These are phyloP conservation scores for Colletotrichum caudatum DNA, from an alignment of 2,329 filamentous ascomycete genomes.

Conservation along the genomic window DNA sequence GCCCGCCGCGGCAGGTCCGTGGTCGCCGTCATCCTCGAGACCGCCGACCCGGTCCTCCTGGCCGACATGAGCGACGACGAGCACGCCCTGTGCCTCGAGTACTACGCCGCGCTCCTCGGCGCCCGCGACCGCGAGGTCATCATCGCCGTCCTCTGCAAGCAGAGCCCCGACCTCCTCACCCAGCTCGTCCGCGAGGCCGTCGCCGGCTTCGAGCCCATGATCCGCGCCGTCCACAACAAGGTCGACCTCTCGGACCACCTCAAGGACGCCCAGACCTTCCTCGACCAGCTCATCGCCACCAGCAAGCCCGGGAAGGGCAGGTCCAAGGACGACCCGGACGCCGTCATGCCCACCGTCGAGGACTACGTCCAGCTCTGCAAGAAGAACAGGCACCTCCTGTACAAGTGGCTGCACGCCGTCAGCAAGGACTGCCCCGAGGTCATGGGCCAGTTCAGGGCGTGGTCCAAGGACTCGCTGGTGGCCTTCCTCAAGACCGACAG, in stretches of 20 bases:
- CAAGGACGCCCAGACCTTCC: conserved; percentile 73
- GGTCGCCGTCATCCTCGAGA: conserved; percentile 72
- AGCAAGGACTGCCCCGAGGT: conserved; percentile 76
- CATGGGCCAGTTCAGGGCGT: conserved; percentile 69
- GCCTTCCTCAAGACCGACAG: conserved; percentile 61
- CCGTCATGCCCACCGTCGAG: conserved; percentile 68
- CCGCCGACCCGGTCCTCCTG: conserved; percentile 59
- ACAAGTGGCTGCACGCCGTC: conserved; percentile 79
- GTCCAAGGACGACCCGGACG: conserved; percentile 49
- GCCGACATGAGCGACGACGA: conserved; percentile 67
- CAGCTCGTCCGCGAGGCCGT: conserved; percentile 73
- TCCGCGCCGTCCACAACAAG: conserved; percentile 76
- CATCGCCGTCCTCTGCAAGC: conserved; percentile 73
- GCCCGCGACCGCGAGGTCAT: conserved; percentile 81
- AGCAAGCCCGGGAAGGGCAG: conserved; percentile 58
- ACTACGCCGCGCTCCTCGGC: conserved; percentile 77
- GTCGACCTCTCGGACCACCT: conserved; percentile 79
- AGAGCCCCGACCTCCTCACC: conserved; percentile 79
- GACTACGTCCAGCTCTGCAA: conserved; percentile 77
- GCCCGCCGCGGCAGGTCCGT: conserved; percentile 67
- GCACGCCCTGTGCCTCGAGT: conserved; percentile 75
- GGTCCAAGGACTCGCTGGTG: conserved; percentile 68
- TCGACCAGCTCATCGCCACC: conserved; percentile 77
- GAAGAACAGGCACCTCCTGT: conserved; percentile 72
- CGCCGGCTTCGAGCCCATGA: conserved; percentile 78